These are phyloP conservation scores for Striga hermonthica DNA, from an alignment of 305 asterid species.

Conservation along the genomic window DNA sequence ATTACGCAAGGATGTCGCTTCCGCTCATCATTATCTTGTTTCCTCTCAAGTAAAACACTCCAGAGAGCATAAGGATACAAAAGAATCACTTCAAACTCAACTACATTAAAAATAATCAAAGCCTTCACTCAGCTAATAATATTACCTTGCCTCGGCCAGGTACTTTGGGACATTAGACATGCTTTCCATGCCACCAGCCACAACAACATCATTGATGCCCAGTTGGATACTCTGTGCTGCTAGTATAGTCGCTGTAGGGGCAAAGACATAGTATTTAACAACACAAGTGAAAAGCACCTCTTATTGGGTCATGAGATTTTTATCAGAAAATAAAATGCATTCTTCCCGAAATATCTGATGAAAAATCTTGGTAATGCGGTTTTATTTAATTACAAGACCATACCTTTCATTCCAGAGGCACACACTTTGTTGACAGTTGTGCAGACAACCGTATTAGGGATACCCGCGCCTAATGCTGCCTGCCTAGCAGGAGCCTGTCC, in stretches of 20 bases:
- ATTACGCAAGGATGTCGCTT: too few species aligned
- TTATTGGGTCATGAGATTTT: conserved; percentile 10
- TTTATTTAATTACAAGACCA: conserved; percentile 7
- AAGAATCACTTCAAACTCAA: too few species aligned
- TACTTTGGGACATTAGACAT: conserved; percentile 97
- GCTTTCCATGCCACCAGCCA: conserved; percentile 98
- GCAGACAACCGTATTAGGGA: conserved; percentile 76
- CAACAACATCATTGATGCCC: conserved; percentile 87
- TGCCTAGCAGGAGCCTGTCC: conserved; percentile 99
- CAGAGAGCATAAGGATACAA: too few species aligned
- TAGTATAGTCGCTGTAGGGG: conserved; percentile 78
- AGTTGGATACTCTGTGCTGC: conserved; percentile 93
- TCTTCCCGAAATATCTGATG: background rate
- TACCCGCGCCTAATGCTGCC: conserved; percentile 94
- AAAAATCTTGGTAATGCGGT: background rate
- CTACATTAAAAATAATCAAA: too few species aligned
- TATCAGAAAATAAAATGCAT: background rate
- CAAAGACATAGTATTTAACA: conserved; percentile 27
- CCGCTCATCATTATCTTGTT: too few species aligned
- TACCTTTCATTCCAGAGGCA: conserved; percentile 98
- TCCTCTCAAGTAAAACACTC: too few species aligned
- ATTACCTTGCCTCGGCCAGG: conserved; percentile 88
- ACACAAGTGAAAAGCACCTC: conserved; percentile 3
- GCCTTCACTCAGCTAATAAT: background rate
- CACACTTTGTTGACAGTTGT: conserved; percentile 95